Evolutionary conservation across 352 stramenopile genomes (phyloP).

Genomic region (Blastocystis sp.): DNA sequence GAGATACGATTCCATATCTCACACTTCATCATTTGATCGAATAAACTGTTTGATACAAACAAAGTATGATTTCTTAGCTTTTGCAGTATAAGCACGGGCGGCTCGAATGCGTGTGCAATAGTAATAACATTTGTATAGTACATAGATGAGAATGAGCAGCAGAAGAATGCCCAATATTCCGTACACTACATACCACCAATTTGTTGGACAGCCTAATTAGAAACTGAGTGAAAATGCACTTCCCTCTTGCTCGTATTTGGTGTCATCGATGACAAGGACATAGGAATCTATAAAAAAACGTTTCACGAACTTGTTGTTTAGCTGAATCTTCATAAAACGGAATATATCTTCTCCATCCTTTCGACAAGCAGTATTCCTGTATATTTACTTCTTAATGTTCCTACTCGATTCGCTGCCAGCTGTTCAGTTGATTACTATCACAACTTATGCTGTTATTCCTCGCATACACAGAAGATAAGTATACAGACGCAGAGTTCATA

Average conservation of each 20-base stretch:
- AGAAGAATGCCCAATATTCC: background rate
- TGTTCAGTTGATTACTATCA: background rate
- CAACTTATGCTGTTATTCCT: background rate
- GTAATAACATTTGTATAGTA: background rate
- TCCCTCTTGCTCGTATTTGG: background rate
- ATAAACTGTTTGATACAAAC: conserved; percentile 38
- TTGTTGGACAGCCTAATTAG: background rate
- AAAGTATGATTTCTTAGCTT: background rate
- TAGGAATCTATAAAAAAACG: background rate
- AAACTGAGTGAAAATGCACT: background rate
- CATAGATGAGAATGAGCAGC: background rate
- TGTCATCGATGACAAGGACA: background rate
- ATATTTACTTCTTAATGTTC: background rate
- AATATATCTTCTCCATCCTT: background rate
- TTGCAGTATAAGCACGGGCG: background rate
- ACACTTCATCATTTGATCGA: background rate
- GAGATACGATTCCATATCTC: background rate
- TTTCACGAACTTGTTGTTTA: background rate
- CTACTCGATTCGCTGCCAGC: background rate
- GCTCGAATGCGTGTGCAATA: background rate
- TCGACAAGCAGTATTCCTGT: background rate
- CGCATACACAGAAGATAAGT: background rate
- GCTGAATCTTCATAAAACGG: background rate
- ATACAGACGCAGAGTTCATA: background rate
- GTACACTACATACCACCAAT: background rate